phyloP scores from a whole-genome alignment of 805 yeast genomes.

The Dipodascus geniculatus region DNA sequence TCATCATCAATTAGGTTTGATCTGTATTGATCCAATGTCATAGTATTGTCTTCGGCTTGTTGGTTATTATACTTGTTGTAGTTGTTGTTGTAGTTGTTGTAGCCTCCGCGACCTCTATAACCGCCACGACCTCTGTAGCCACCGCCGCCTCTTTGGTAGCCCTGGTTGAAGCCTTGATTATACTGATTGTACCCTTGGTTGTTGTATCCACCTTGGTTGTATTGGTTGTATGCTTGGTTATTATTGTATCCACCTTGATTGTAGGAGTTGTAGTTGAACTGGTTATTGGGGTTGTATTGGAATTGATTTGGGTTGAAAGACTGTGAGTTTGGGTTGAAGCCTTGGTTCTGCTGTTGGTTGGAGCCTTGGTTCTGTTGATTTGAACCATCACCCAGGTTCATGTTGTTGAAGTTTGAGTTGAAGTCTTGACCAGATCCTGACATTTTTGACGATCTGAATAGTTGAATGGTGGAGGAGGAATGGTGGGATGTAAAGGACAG shows the following conservation, averaged over 20 bases:
- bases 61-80: conserved; percentile 7
- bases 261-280: not conserved
- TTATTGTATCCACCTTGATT: not conserved
- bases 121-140: conserved; percentile 19
- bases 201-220: conserved; percentile 13
- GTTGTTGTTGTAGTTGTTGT: conserved; percentile 13
- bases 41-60: conserved; percentile 32
- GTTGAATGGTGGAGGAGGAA: not conserved
- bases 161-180: conserved; percentile 20
- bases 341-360: not conserved
- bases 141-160: conserved; percentile 5
- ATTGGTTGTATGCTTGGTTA: conserved; percentile 12
- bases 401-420: not conserved
- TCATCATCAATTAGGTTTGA: conserved; percentile 11
- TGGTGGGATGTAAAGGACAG: not conserved
- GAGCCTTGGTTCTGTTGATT: not conserved
- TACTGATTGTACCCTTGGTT: conserved; percentile 19
- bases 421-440: not conserved
- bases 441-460: not conserved
- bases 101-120: conserved; percentile 16
- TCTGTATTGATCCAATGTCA: conserved; percentile 76
- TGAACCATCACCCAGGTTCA: not conserved
- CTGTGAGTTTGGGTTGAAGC: conserved; percentile 1
- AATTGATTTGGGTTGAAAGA: not conserved
- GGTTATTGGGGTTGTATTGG: not conserved